A percentile compares a stretch with the other conserved stretches of the same genome.
Evolutionary conservation across 2,329 filamentous ascomycete genomes (phyloP).

Genomic region (Colletotrichum kahawae): DNA sequence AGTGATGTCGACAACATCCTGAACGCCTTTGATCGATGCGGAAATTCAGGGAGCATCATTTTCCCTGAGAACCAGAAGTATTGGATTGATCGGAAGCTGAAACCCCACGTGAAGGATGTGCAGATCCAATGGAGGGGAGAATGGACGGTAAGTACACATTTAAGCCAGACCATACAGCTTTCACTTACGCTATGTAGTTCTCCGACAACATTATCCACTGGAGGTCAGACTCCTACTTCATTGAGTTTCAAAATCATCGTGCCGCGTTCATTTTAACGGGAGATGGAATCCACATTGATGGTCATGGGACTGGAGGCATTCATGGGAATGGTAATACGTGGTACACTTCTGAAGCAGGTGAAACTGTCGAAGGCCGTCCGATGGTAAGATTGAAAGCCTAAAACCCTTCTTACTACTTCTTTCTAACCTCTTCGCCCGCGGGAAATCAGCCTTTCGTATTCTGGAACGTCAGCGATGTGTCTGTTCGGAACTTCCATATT

Average conservation of each 20-base stretch:
- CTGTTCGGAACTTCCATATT: background rate
- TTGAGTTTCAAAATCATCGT: background rate
- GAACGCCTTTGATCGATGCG: background rate
- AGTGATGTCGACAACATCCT: background rate
- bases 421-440: background rate
- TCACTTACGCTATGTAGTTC: background rate
- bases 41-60: background rate
- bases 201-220: background rate
- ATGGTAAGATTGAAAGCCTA: background rate
- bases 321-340: background rate
- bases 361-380: background rate
- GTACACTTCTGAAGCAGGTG: background rate
- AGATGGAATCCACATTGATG: background rate
- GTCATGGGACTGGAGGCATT: background rate
- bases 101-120: background rate
- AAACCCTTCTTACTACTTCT: background rate
- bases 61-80: background rate
- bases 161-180: background rate
- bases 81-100: background rate
- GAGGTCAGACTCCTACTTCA: background rate
- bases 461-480: background rate
- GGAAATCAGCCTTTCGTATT: background rate
- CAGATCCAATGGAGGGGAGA: background rate
- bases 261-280: background rate
- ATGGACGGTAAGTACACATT: background rate